Base-by-base conservation (phyloP, 2,329 filamentous ascomycete species). In the Colletotrichum tofieldiae region DNA sequence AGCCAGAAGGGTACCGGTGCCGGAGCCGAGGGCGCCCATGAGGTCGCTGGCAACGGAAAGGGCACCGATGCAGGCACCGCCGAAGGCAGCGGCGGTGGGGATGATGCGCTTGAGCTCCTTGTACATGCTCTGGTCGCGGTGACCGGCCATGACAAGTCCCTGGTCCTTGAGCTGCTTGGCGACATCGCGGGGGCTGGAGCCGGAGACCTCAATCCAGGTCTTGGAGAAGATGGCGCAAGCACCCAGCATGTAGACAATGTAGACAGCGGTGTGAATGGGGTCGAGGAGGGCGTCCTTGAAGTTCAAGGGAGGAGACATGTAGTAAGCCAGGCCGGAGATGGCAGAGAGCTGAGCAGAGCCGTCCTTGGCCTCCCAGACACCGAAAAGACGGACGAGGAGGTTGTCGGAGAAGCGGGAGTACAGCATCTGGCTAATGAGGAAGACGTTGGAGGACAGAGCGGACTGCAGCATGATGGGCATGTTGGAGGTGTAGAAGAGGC, bases 381-480 rank as follows among this genome's bases (percentile, higher is more conserved):
- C 96, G 81, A 99, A 93, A 80, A 99, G 93, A 83, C 94, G 94
- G 85, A 99, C 96, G 72, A 99, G 91, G 75, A 99, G 93, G 90
- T 99, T 99, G 87, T 99, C 96, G 58, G 95, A 96, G 90, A 99
- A 98, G 84, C 96, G 95, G 75, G 94, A 97, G 92, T 97, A 98
- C 77, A 99, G 92, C 95, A 98, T 98, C 89, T 99, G 96, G 83
- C 93, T 96, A 87, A 99, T 95, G 76, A 99, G 89, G 92, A 99
- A 99, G 86, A 99, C 91, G 90, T 99, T 99, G 89, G 96, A 98
- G 77, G 94, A 98, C 77, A 99, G 91, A 78, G 96, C 96, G 59
- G 96, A 98, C 89, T 99, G 97, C 84, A 99, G 90, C 96, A 99
- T 99, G 87, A 99, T 99, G 82, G 96, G 96, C 97, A 99, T 99